These are phyloP conservation scores for Poa annua DNA, from an alignment of 176 grass and related monocot species.

Conservation along the genomic window DNA sequence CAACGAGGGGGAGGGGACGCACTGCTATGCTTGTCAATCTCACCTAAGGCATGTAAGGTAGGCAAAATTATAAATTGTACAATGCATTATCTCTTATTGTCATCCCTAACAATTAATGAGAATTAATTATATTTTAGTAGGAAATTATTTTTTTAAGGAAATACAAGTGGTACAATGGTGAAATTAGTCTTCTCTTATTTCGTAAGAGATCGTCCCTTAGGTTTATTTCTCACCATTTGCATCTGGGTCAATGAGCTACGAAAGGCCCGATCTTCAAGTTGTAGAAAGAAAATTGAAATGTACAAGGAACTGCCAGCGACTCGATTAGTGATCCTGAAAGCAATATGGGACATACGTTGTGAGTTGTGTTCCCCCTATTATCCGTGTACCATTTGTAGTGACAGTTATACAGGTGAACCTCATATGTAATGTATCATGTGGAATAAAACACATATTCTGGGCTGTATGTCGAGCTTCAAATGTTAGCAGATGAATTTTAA, in stretches of 20 bases:
- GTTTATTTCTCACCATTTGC: no score
- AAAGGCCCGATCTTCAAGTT: conserved; percentile 61
- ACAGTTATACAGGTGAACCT: neutral
- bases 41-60: no score
- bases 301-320: conserved; percentile 71
- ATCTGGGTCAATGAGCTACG: conserved; percentile 43
- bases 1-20: no score
- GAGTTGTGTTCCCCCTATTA: conserved; percentile 52
- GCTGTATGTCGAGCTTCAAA: neutral
- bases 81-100: no score
- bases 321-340: conserved; percentile 82
- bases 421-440: neutral
- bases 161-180: no score
- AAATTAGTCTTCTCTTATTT: no score
- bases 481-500: neutral
- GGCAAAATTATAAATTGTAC: no score
- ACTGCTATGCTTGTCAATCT: no score
- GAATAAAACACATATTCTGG: conserved; percentile 1
- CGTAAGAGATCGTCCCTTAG: no score
- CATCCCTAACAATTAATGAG: no score
- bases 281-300: conserved; percentile 78
- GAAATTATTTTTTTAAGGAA: no score
- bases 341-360: conserved; percentile 85
- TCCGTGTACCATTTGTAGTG: conserved; percentile 17
- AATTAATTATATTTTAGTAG: no score